These are phyloP conservation scores for Bauhinia variegata DNA, from an alignment of 306 rosid genomes.

Conservation along the genomic window DNA sequence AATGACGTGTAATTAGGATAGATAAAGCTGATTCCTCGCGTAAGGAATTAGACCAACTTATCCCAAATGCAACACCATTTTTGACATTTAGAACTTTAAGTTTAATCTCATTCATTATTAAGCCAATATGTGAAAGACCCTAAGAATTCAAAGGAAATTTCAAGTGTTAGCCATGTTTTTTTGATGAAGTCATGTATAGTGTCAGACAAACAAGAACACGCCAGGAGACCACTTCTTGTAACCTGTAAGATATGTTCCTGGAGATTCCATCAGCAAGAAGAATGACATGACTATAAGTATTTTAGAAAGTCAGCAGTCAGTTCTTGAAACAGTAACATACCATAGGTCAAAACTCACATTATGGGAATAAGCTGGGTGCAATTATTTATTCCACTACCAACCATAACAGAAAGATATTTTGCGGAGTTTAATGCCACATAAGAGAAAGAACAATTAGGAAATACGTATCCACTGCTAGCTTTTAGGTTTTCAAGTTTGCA, in stretches of 20 bases:
- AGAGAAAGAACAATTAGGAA: background rate
- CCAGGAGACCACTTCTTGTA: background rate
- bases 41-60: slow-evolving; percentile 17
- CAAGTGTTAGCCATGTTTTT: background rate
- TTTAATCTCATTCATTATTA: slow-evolving; percentile 13
- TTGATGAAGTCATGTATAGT: slow-evolving; percentile 1
- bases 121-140: slow-evolving; percentile 1
- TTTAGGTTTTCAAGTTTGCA: background rate
- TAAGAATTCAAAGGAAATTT: background rate
- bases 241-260: background rate
- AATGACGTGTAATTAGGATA: slow-evolving; percentile 4
- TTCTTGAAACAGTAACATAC: background rate
- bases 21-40: slow-evolving; percentile 15
- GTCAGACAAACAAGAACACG: slow-evolving; percentile 8
- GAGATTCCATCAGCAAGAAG: background rate
- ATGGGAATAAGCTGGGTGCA: slow-evolving; percentile 26
- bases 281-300: background rate
- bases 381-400: slow-evolving; percentile 15
- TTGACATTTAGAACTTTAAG: slow-evolving; percentile 8
- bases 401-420: background rate
- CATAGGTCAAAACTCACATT: background rate
- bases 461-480: background rate
- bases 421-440: background rate
- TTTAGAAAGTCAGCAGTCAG: background rate
- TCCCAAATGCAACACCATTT: slow-evolving; percentile 22